Conservation (phyloP, 306 rosid genomes). For the Begonia peltatifolia region DNA sequence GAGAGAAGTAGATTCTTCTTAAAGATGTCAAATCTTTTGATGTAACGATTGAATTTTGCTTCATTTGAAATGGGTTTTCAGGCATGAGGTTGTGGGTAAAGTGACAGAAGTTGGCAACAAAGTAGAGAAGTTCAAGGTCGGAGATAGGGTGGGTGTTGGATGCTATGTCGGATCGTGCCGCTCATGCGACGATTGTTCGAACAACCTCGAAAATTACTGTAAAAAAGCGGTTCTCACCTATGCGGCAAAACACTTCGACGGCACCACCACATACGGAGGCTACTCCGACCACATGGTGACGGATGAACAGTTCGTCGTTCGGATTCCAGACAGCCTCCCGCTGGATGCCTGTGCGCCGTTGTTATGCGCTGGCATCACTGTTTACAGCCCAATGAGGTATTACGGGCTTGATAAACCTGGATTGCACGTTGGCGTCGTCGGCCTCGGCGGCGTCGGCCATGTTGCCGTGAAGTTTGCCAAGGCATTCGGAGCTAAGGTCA, state of each 20-base stretch:
- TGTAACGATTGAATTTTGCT: neutral
- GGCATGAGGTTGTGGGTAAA: constrained; percentile 11
- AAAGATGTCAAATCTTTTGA: neutral
- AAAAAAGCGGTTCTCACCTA: constrained; percentile 10
- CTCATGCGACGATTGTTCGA: constrained; percentile 7
- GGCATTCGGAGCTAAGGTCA: constrained; percentile 16
- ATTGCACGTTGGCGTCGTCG: constrained; percentile 12
- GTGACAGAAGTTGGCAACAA: constrained; percentile 13
- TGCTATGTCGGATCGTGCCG: constrained; percentile 10
- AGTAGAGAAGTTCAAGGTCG: constrained; percentile 10
- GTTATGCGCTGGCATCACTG: constrained; percentile 17
- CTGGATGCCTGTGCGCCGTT: constrained; percentile 9
- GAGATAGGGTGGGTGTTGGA: constrained; percentile 15
- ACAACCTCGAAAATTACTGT: constrained; percentile 14
- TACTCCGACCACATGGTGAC: constrained; percentile 15
- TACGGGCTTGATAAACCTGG: constrained; percentile 16
- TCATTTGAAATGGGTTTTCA: neutral
- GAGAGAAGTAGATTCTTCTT: neutral
- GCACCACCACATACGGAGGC: constrained; percentile 14
- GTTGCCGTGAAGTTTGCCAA: constrained; percentile 15
- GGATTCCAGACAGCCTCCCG: constrained; percentile 10
- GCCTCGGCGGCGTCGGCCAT: constrained; percentile 20
- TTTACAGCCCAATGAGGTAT: constrained; percentile 13
- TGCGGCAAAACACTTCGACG: constrained; percentile 1
- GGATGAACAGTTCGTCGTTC: constrained; percentile 11